A percentile compares a stretch with the other conserved stretches of the same genome.
Evolutionary conservation across 2,329 filamentous ascomycete species (phyloP).

Genomic region (Orbilia ellipsospora): DNA sequence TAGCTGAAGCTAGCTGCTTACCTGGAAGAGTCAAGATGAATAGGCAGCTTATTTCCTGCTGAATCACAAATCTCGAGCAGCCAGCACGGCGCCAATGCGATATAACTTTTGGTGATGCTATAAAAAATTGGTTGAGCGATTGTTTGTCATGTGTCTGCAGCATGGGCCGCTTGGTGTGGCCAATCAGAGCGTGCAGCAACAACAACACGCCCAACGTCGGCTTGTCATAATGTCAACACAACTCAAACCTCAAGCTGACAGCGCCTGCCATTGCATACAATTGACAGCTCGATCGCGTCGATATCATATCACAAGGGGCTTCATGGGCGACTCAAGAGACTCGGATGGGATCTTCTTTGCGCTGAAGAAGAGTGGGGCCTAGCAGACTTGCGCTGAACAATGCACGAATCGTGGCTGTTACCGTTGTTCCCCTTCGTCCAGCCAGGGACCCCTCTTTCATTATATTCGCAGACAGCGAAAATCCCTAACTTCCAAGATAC

Average conservation of each 20-base stretch:
- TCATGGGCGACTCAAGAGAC: slow-evolving; percentile 10
- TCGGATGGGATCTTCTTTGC: slow-evolving; percentile 15
- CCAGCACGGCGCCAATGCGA: neutral
- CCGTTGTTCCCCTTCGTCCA: slow-evolving; percentile 40
- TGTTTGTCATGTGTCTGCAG: slow-evolving; percentile 44
- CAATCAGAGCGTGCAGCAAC: slow-evolving; percentile 31
- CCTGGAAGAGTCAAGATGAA: slow-evolving; percentile 8
- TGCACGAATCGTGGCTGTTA: slow-evolving; percentile 17
- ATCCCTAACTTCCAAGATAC: slow-evolving; percentile 8
- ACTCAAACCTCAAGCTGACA: neutral
- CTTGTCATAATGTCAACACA: slow-evolving; percentile 20
- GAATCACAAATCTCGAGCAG: slow-evolving; percentile 25
- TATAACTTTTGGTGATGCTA: slow-evolving; percentile 5
- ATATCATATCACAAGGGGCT: slow-evolving; percentile 41
- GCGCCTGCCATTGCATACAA: no score
- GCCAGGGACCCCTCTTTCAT: slow-evolving; percentile 26
- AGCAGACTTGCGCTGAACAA: neutral
- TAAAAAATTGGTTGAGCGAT: slow-evolving; percentile 2
- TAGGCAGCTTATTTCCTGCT: slow-evolving; percentile 8
- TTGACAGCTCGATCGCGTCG: slow-evolving; percentile 10
- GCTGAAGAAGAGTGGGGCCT: slow-evolving; percentile 44
- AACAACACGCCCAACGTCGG: slow-evolving; percentile 7
- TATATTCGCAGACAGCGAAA: slow-evolving; percentile 53
- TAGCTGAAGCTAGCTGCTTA: slow-evolving; percentile 18
- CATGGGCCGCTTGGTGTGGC: slow-evolving; percentile 15